These are phyloP conservation scores for Nigrospora oryzae DNA, from an alignment of 2,329 filamentous ascomycete genomes.

Conservation along the genomic window DNA sequence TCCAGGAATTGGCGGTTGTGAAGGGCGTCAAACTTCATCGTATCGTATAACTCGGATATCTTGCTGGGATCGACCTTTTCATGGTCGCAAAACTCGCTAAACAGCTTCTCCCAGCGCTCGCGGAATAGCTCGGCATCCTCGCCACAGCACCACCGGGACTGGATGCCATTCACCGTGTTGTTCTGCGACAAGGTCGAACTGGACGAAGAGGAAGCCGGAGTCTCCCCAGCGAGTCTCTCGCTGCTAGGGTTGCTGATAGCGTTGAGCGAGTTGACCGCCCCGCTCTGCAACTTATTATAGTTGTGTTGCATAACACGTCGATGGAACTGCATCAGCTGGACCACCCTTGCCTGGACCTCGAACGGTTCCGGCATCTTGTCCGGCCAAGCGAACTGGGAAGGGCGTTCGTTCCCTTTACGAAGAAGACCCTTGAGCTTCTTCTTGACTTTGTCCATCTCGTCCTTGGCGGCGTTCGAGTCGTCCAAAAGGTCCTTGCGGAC, in stretches of 20 bases:
- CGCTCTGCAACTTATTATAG: conserved; percentile 68
- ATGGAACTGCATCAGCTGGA: conserved; percentile 97
- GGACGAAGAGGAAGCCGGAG: conserved; percentile 28
- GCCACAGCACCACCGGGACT: conserved; percentile 90
- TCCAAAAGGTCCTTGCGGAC: conserved; percentile 92
- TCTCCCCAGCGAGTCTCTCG: conserved; percentile 34
- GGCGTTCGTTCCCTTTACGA: conserved; percentile 85
- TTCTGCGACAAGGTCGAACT: conserved; percentile 48
- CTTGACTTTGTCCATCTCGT: conserved; percentile 99
- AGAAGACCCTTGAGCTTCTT: conserved; percentile 95
- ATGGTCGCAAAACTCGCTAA: conserved; percentile 89
- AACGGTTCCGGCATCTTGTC: conserved; percentile 90
- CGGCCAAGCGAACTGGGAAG: conserved; percentile 97
- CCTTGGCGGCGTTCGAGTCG: conserved; percentile 96
- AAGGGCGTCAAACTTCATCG: conserved; percentile 98
- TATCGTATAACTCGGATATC: conserved; percentile 96
- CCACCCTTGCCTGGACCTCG: conserved; percentile 82
- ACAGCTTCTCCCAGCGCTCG: conserved; percentile 97
- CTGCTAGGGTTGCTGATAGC: conserved; percentile 43
- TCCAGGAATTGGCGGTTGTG: conserved; percentile 96
- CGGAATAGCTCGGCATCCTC: conserved; percentile 93
- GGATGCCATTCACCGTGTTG: conserved; percentile 61
- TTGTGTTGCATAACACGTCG: conserved; percentile 92
- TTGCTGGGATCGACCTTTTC: conserved; percentile 99
- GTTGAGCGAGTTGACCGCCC: conserved; percentile 54